Evolutionary conservation across 2,329 filamentous ascomycete species (phyloP).

Genomic region (Alternaria postmessia): DNA sequence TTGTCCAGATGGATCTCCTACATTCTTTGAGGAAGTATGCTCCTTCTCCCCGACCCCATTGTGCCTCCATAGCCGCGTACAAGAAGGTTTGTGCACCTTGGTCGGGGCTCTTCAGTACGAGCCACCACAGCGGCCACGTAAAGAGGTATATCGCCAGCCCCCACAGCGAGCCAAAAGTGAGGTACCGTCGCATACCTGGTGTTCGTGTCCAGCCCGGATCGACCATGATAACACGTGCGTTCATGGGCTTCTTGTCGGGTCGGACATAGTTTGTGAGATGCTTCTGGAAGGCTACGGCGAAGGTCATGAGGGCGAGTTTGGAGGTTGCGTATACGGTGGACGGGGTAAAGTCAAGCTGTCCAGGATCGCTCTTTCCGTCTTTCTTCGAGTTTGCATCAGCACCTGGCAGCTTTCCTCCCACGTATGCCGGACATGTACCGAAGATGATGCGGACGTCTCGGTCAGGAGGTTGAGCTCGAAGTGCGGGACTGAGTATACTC

Average conservation of each 20-base stretch:
- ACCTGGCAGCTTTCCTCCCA: constrained; percentile 73
- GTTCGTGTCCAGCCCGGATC: constrained; percentile 88
- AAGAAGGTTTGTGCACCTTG: constrained; percentile 89
- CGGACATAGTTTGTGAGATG: constrained; percentile 85
- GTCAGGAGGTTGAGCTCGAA: constrained; percentile 90
- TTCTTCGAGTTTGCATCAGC: constrained; percentile 67
- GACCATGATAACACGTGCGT: constrained; percentile 82
- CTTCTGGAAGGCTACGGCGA: constrained; percentile 90
- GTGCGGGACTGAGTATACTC: constrained; percentile 86
- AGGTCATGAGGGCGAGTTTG: constrained; percentile 82
- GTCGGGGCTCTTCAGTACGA: constrained; percentile 83
- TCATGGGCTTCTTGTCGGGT: constrained; percentile 83
- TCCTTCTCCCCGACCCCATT: constrained; percentile 70
- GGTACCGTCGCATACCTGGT: constrained; percentile 85
- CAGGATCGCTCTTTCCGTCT: constrained; percentile 31
- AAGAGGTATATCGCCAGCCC: constrained; percentile 79
- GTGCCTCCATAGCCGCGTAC: constrained; percentile 82
- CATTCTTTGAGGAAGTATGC: constrained; percentile 90
- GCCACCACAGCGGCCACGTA: constrained; percentile 83
- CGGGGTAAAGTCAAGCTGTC: constrained; percentile 52
- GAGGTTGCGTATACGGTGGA: constrained; percentile 59
- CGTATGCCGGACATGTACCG: constrained; percentile 87
- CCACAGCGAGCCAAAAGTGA: constrained; percentile 83
- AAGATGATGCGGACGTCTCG: constrained; percentile 90
- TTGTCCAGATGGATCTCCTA: constrained; percentile 73